Evolutionary conservation across 2,329 filamentous ascomycete genomes (phyloP).

Genomic region (Apiospora marii): DNA sequence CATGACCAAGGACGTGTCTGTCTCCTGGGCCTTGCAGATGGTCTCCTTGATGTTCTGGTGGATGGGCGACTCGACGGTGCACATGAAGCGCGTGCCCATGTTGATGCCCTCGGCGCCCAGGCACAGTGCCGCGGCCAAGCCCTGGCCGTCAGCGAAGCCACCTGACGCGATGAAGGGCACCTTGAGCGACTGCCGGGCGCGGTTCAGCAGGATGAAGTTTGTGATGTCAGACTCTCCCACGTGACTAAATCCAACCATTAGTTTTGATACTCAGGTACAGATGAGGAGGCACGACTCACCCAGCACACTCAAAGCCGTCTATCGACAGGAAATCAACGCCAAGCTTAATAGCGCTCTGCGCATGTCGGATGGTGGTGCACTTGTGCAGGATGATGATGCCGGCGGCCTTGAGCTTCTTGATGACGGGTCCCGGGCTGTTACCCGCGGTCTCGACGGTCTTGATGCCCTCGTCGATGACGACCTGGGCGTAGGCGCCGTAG

Average conservation of each 20-base stretch:
- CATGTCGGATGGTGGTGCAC: conserved; percentile 95
- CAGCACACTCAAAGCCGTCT: conserved; percentile 97
- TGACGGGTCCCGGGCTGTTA: conserved; percentile 88
- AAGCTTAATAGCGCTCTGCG: conserved; percentile 88
- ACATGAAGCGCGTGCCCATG: conserved; percentile 99
- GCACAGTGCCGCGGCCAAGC: conserved; percentile 87
- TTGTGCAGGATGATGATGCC: conserved; percentile 89
- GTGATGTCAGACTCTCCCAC: conserved; percentile 89
- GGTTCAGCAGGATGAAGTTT: conserved; percentile 86
- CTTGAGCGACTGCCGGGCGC: conserved; percentile 82
- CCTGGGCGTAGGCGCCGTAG: conserved; percentile 90
- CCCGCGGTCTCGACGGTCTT: conserved; percentile 92
- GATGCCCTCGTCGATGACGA: conserved; percentile 92
- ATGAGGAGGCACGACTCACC: conserved; percentile 45
- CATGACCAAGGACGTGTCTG: conserved; percentile 88
- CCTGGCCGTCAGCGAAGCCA: conserved; percentile 93
- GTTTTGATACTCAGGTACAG: conserved; percentile 6
- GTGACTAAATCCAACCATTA: conserved; percentile 53
- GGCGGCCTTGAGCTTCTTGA: conserved; percentile 83
- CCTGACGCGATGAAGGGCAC: conserved; percentile 96
- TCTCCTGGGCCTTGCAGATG: conserved; percentile 89
- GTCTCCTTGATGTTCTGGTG: conserved; percentile 93
- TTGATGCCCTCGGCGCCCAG: conserved; percentile 95
- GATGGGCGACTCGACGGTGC: conserved; percentile 90
- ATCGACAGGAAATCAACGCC: conserved; percentile 97